A percentile compares a stretch with the other conserved stretches of the same genome.
These are phyloP conservation scores for Debaryomyces maramus DNA, from an alignment of 805 yeast species.

Conservation along the genomic window DNA sequence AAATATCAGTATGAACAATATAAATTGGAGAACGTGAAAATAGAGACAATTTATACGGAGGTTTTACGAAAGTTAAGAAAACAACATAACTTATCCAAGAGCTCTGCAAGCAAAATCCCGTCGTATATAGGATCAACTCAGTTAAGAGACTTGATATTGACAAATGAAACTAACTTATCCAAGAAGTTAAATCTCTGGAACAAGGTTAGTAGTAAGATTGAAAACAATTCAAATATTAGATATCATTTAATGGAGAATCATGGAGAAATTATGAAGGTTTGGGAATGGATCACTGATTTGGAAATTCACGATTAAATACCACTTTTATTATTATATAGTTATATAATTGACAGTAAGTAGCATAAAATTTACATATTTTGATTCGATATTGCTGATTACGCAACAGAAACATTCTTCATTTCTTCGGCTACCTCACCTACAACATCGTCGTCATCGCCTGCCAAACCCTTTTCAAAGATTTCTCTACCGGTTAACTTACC, in stretches of 20 bases:
- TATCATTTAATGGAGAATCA: slow-evolving; percentile 65
- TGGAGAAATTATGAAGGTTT: slow-evolving; percentile 84
- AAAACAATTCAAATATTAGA: slow-evolving; percentile 64
- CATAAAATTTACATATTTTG: neutral
- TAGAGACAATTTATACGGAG: slow-evolving; percentile 47
- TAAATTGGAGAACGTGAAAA: slow-evolving; percentile 38
- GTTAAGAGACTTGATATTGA: slow-evolving; percentile 62
- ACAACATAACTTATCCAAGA: slow-evolving; percentile 37
- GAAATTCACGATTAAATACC: slow-evolving; percentile 5
- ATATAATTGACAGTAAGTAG: neutral
- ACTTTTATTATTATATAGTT: slow-evolving; percentile 1
- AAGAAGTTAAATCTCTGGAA: slow-evolving; percentile 57
- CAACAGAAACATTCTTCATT: neutral
- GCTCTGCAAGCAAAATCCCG: slow-evolving; percentile 34
- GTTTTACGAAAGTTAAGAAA: slow-evolving; percentile 52
- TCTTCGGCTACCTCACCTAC: slow-evolving; percentile 14
- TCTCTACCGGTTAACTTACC: slow-evolving; percentile 86
- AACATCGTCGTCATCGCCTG: slow-evolving; percentile 58
- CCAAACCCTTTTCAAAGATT: slow-evolving; percentile 88
- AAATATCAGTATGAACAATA: slow-evolving; percentile 38
- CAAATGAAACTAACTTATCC: slow-evolving; percentile 37
- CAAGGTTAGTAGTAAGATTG: slow-evolving; percentile 54
- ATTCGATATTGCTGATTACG: neutral
- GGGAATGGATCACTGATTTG: slow-evolving; percentile 72
- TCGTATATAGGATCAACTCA: slow-evolving; percentile 67